These are phyloP conservation scores for Phytophthora pseudosyringae DNA, from an alignment of 352 stramenopile genomes.

Conservation along the genomic window DNA sequence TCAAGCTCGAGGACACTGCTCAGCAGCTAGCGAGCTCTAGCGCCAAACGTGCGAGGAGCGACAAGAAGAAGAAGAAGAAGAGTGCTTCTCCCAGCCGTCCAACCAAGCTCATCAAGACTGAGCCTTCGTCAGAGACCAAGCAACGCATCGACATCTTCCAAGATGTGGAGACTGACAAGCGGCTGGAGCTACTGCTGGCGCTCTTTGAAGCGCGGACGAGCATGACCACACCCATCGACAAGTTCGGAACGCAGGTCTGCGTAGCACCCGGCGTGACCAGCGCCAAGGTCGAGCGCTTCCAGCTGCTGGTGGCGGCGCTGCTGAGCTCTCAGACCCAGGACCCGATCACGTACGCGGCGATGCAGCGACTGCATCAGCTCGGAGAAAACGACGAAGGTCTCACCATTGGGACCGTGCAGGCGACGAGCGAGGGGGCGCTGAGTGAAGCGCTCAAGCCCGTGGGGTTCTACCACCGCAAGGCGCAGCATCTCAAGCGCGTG, in stretches of 20 bases:
- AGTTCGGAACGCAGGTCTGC: slow-evolving; percentile 73
- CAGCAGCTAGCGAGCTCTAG: neutral
- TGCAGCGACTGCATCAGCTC: slow-evolving; percentile 67
- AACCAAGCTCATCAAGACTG: slow-evolving; percentile 19
- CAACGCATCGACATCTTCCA: neutral
- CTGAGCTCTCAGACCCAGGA: slow-evolving; percentile 83
- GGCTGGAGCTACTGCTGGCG: slow-evolving; percentile 45
- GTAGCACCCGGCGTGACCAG: slow-evolving; percentile 33
- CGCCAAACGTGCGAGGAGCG: slow-evolving; percentile 28
- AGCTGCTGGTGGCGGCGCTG: slow-evolving; percentile 67
- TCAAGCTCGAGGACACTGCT: slow-evolving; percentile 17
- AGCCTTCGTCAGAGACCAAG: slow-evolving; percentile 12
- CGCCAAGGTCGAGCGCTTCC: slow-evolving; percentile 55
- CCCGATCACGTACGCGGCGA: slow-evolving; percentile 68
- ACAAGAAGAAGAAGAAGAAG: slow-evolving; percentile 11
- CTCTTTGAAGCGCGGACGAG: slow-evolving; percentile 43
- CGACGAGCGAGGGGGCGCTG: slow-evolving; percentile 40
- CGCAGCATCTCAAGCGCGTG: slow-evolving; percentile 64
- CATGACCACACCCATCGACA: slow-evolving; percentile 64
- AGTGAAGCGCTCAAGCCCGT: slow-evolving; percentile 65
- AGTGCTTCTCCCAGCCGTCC: slow-evolving; percentile 1
- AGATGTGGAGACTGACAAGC: slow-evolving; percentile 9
- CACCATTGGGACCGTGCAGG: slow-evolving; percentile 50
- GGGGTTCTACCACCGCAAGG: slow-evolving; percentile 80
- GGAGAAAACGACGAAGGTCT: slow-evolving; percentile 46